These are phyloP conservation scores for Urtica urens DNA, from an alignment of 306 rosid species.

Conservation along the genomic window DNA sequence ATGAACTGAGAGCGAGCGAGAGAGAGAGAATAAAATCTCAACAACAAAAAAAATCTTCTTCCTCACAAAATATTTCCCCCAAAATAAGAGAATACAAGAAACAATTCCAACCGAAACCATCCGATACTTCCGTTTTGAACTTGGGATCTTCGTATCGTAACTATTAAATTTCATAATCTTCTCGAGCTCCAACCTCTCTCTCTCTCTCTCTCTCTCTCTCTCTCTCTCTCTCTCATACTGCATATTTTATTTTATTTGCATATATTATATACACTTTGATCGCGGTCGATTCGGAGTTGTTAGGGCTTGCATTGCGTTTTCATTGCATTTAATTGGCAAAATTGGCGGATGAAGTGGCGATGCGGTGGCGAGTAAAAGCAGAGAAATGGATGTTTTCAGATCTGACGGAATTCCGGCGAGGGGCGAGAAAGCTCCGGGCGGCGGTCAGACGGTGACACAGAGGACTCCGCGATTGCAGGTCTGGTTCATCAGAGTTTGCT, in stretches of 20 bases:
- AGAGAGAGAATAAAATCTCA: too few species aligned
- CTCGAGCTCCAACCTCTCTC: neutral
- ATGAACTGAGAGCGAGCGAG: constrained; percentile 1
- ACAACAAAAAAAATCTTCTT: neutral
- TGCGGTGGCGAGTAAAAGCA: constrained; percentile 37
- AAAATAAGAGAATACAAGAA: constrained; percentile 6
- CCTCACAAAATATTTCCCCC: constrained; percentile 9
- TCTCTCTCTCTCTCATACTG: constrained; percentile 3
- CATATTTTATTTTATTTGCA: neutral
- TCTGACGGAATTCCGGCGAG: constrained; percentile 56
- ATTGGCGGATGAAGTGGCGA: constrained; percentile 61
- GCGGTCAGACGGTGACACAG: constrained; percentile 52
- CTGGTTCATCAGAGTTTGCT: constrained; percentile 75
- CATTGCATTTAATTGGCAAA: constrained; percentile 19
- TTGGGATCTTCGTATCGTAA: constrained; percentile 22
- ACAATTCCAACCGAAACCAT: constrained; percentile 17
- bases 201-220: neutral
- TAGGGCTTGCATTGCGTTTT: constrained; percentile 15
- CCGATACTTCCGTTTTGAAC: constrained; percentile 14
- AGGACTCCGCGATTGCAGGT: constrained; percentile 66
- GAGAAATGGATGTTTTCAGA: constrained; percentile 85
- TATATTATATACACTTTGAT: too few species aligned
- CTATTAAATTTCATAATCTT: too few species aligned
- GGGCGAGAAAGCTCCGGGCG: constrained; percentile 59
- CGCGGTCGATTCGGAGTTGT: constrained; percentile 2